Percentiles rank a stretch among this genome's conserved stretches.
Evolutionary conservation across 116 monocot species (phyloP).

Genomic region (Zostera marina): DNA sequence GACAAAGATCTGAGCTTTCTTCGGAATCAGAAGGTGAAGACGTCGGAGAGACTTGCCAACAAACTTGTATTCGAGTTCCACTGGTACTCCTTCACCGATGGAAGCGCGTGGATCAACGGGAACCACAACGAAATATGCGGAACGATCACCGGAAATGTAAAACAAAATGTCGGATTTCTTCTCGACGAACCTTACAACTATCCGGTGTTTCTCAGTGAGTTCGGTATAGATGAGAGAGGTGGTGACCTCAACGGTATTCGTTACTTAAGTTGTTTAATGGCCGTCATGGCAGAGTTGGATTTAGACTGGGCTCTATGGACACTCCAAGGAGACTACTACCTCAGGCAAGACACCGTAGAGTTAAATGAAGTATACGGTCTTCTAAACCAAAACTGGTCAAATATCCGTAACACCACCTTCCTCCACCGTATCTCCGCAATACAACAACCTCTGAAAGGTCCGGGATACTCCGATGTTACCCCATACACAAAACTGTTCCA

Average conservation of each 20-base stretch:
- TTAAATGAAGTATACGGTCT: conserved; percentile 51
- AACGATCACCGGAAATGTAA: conserved; percentile 10
- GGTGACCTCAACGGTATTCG: conserved; percentile 34
- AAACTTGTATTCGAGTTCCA: conserved; percentile 79
- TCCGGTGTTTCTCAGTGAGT: conserved; percentile 79
- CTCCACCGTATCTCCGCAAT: conserved; percentile 32
- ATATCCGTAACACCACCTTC: conserved; percentile 27
- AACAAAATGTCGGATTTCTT: conserved; percentile 41
- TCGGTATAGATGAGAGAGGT: conserved; percentile 46
- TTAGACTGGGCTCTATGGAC: conserved; percentile 70
- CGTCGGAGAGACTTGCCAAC: conserved; percentile 31
- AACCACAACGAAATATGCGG: conserved; percentile 58
- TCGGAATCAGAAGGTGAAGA: conserved; percentile 9
- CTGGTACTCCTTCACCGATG: conserved; percentile 67
- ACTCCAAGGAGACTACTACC: conserved; percentile 67
- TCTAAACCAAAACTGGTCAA: conserved; percentile 33
- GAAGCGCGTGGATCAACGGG: conserved; percentile 26
- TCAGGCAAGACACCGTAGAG: conserved; percentile 36
- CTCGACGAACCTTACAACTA: conserved; percentile 30
- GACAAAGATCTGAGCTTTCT: conserved; percentile 63
- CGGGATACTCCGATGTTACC: conserved; percentile 13
- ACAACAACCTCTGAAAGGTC: conserved; percentile 47
- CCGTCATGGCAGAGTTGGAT: conserved; percentile 38
- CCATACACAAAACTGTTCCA: conserved; percentile 50
- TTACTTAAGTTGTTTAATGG: conserved; percentile 39